Base-by-base conservation (phyloP, 176 grass and related monocot genomes). In the Hsuehochloa calcarea region DNA sequence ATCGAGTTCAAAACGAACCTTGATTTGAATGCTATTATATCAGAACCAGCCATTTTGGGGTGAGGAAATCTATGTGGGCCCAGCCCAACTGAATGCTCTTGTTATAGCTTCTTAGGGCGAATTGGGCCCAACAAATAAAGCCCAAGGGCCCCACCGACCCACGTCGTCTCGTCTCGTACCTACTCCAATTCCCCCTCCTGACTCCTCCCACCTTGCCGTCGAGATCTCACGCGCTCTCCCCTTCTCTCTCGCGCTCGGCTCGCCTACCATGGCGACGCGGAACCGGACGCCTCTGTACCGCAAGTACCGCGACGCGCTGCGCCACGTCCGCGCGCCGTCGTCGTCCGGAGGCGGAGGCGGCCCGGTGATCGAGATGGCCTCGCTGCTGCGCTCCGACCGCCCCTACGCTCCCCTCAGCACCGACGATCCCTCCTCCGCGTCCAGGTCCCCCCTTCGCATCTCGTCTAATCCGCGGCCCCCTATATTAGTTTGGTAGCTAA, bases 261-360 rank as follows among this genome's bases (percentile, higher is more conserved):
- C 51, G 16, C 54, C 15, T 16, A 7, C 51, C 90, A 99, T 99
- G 93, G 97, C 97, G 70, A 96, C 66, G 88, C 89, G 97, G 75
- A 99, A 99, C 64, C 77, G 97, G 14, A 99, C 93, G 84, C 82
- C 90, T 22, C 85, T 94, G 38, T 99, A 96, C 75, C 87, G 92
- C 75, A 99, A 96, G 85, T 99, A 99, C 85, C 90, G 95, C 29
- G 95, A 97, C 43, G 95, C 92, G 55, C 91, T 97, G 74, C 95
- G 95, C 25, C 89, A 94, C 52, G 97, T 92, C 39, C 93, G 97
- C 51, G 80, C 83, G 68, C 86, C 91, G 46, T 78, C 87, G 38
- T 50, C 84, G 51, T 88, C 72, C 54, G 89, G 81, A 29, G 82
- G 79, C 27, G 49, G 72, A 34, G 71, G 91, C 11, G 91, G 90